A percentile compares a stretch with the other conserved stretches of the same genome.
These are phyloP conservation scores for Trypanosomatidae sp. DNA, from an alignment of 208 protist genomes.

Conservation along the genomic window DNA sequence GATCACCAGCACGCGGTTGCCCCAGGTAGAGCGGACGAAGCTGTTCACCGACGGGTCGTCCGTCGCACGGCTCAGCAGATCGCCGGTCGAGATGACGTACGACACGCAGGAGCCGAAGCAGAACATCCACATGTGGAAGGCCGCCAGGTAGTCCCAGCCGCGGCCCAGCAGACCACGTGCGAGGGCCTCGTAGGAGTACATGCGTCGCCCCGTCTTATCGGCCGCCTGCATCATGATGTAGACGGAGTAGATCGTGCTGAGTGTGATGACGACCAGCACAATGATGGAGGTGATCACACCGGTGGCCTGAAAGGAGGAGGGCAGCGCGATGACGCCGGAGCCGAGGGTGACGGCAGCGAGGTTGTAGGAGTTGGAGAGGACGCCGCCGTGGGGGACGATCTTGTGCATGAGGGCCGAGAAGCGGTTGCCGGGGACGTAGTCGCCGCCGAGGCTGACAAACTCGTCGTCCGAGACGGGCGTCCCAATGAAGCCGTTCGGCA, in stretches of 20 bases:
- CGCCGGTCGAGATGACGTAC: constrained; percentile 82
- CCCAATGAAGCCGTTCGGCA: too few relatives aligned
- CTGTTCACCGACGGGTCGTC: constrained; percentile 37
- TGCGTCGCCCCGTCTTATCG: constrained; percentile 51
- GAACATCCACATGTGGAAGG: constrained; percentile 80
- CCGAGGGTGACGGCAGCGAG: constrained; percentile 77
- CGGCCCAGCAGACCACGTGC: constrained; percentile 72
- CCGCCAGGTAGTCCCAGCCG: constrained; percentile 74
- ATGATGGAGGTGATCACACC: constrained; percentile 57
- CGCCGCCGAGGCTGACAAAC: not conserved
- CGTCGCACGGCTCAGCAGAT: constrained; percentile 50
- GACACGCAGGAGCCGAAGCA: constrained; percentile 82
- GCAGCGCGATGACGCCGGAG: constrained; percentile 74
- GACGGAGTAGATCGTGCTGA: constrained; percentile 78
- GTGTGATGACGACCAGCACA: constrained; percentile 56
- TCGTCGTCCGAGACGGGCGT: too few relatives aligned
- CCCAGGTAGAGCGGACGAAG: constrained; percentile 46
- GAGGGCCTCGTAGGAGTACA: constrained; percentile 69
- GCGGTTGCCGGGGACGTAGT: not conserved
- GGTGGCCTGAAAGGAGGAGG: constrained; percentile 59
- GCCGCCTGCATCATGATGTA: constrained; percentile 72
- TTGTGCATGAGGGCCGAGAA: not conserved
- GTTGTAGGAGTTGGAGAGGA: constrained; percentile 71
- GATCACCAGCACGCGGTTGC: constrained; percentile 60
- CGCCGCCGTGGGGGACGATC: constrained; percentile 71